Evolutionary conservation across 1,139 yeast genomes (phyloP).

Genomic region (Sugiyamaella sp.): DNA sequence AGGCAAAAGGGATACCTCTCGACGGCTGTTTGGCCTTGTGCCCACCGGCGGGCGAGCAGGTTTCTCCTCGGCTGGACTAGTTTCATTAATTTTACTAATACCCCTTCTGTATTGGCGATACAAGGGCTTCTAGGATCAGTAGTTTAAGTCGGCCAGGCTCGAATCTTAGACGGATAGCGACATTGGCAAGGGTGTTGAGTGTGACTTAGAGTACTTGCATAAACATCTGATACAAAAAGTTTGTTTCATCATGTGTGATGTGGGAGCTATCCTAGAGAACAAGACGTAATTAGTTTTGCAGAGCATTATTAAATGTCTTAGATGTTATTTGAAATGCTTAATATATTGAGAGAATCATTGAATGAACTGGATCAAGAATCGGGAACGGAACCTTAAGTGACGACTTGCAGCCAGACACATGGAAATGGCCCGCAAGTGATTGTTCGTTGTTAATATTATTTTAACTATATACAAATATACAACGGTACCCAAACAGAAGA

Average conservation of each 20-base stretch:
- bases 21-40: no score
- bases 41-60: neutral
- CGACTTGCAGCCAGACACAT: neutral
- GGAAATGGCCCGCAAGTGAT: neutral
- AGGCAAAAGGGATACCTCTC: neutral
- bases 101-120: neutral
- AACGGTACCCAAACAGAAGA: neutral
- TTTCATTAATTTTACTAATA: constrained; percentile 1
- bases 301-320: neutral
- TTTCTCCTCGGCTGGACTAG: neutral
- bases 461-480: neutral
- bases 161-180: neutral
- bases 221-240: neutral
- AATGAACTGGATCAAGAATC: no score
- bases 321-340: neutral
- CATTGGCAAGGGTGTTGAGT: neutral
- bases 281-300: neutral
- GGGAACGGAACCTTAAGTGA: no score
- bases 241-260: neutral
- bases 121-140: neutral
- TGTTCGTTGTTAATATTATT: neutral
- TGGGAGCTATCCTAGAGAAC: neutral
- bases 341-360: neutral
- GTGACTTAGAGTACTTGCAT: neutral
- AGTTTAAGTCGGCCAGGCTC: neutral